A percentile compares a stretch with the other conserved stretches of the same genome.
Conservation (phyloP, 2,329 filamentous ascomycete species). For the Lachnellula willkommii region DNA sequence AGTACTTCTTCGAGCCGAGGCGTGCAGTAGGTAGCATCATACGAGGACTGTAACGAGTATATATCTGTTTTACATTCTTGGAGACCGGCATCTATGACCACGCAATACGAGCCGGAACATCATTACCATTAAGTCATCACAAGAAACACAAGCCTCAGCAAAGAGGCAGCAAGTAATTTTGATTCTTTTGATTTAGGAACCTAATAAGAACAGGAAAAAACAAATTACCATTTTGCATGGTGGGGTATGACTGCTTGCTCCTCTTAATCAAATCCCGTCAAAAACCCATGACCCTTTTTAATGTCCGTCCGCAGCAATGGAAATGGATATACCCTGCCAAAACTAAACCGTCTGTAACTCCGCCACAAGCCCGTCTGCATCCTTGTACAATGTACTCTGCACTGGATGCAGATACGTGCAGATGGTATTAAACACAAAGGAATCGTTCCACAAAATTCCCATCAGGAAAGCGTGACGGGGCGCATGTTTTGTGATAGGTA, state of each 20-base stretch:
- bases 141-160: too few relatives aligned
- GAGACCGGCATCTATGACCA: too few relatives aligned
- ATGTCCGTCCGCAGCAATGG: not conserved
- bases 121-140: too few relatives aligned
- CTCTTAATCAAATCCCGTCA: not conserved
- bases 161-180: too few relatives aligned
- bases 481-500: not conserved
- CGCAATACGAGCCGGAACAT: too few relatives aligned
- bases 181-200: too few relatives aligned
- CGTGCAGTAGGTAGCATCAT: too few relatives aligned
- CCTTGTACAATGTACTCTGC: slow-evolving; percentile 5
- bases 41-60: too few relatives aligned
- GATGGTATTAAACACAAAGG: slow-evolving; percentile 10
- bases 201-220: too few relatives aligned
- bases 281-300: not conserved
- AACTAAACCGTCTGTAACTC: not conserved
- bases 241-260: not conserved
- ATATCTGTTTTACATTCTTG: too few relatives aligned
- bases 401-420: not conserved
- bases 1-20: too few relatives aligned
- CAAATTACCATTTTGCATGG: not conserved
- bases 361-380: slow-evolving; percentile 4
- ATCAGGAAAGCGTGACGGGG: slow-evolving; percentile 2
- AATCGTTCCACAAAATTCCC: not conserved
- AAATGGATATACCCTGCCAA: not conserved